Evolutionary conservation across 495 filamentous ascomycete species (phyloP), one percentile per base, ranked within the genome.

Genomic region (Talaromyces trachyspermus): DNA sequence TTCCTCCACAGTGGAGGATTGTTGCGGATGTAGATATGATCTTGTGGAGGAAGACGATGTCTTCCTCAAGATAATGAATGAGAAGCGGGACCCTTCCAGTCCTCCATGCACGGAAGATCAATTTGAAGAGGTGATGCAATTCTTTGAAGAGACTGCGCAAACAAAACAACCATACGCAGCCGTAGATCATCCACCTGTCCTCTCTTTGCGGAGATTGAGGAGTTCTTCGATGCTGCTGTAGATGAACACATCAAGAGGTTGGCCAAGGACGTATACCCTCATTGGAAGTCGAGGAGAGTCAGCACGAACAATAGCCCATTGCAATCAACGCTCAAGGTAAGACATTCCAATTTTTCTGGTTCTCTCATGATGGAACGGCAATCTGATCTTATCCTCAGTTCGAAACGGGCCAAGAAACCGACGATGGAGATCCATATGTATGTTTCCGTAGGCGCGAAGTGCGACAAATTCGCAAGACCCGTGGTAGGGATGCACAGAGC

Each of bases 401-500:
- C 45, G 94, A 97, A 70, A 89, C 81, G 32, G 85, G 88, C 39
- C 82, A 84, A 60, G 92, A 97, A 45, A 95, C 84, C 37, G 92
- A 98, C 63, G 92, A 98, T 54, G 78, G 85, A 53, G 92, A 98
- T 67, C 94, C 92, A 45, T 98, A 94, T 62, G 90, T 98, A 61
- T 98, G 92, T 70, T 98, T 98, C 78, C 83, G 92, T 51, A 85
- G 94, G 46, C 86, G 94, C 36, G 92, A 98, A 63, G 87, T 95
- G 26, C 87, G 92, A 32, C 88, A 92, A 63, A 88, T 88, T 40
- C 84, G 92, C 54, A 97, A 96, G 69, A 98, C 92, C 25, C 83
- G 92, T 57, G 86, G 88, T 38, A 78, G 92, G 57, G 94, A 97
- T 72, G 86, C 87, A 14, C 90, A 95, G 59, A 90, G 88, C 54